phyloP scores from a whole-genome alignment of 768 basidiomycete species.

The Psilocybe cyanescens region DNA sequence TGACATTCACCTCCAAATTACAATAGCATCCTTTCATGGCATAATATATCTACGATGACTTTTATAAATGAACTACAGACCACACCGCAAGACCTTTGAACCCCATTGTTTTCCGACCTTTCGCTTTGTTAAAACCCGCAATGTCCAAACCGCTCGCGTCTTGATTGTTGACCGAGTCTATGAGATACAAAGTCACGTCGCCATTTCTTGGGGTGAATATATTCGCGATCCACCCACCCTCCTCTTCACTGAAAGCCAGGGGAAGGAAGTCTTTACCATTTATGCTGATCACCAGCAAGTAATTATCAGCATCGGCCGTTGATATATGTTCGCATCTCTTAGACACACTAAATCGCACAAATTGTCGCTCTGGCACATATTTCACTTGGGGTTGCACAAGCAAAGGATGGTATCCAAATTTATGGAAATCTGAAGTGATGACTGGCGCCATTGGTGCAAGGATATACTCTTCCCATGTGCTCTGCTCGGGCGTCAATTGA shows the following conservation, averaged over 20 bases:
- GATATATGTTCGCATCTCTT: conserved; percentile 54
- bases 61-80: conserved; percentile 27
- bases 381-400: conserved; percentile 38
- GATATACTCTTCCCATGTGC: conserved; percentile 51
- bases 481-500: conserved; percentile 41
- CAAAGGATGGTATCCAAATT: conserved; percentile 32
- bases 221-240: conserved; percentile 45
- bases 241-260: conserved; percentile 33
- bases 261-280: conserved; percentile 37
- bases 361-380: conserved; percentile 36
- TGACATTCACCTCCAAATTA: neutral
- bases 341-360: conserved; percentile 40
- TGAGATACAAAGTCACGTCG: conserved; percentile 38
- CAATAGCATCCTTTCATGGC: too few species aligned
- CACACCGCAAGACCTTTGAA: conserved; percentile 41
- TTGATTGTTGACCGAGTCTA: conserved; percentile 35
- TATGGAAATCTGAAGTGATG: conserved; percentile 36
- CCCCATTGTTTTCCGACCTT: conserved; percentile 42
- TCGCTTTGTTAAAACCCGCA: conserved; percentile 31
- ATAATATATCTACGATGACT: neutral
- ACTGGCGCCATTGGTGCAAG: conserved; percentile 38
- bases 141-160: conserved; percentile 46
- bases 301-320: conserved; percentile 42
- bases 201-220: conserved; percentile 37
- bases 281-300: conserved; percentile 39